Conservation (phyloP, 2,329 filamentous ascomycete genomes). For the Apiospora kogelbergensis region DNA sequence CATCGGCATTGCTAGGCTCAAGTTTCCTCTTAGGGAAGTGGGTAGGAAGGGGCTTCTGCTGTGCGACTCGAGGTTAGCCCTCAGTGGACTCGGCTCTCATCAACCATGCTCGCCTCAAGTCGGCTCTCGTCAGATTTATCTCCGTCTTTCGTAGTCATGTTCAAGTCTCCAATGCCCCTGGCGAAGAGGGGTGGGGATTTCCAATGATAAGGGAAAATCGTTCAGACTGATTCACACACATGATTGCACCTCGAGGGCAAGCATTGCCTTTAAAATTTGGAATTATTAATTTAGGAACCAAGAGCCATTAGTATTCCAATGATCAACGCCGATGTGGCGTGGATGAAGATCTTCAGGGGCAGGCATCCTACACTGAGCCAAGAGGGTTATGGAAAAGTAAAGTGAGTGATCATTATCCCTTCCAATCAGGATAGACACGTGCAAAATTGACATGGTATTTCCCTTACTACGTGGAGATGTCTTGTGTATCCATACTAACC, state of each 20-base stretch:
- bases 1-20: neutral
- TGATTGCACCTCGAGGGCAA: no score
- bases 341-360: neutral
- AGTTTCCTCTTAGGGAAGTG: neutral
- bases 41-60: neutral
- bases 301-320: neutral
- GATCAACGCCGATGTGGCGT: neutral
- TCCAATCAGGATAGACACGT: neutral
- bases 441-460: neutral
- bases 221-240: no score
- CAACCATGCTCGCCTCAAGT: neutral
- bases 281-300: no score
- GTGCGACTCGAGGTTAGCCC: neutral
- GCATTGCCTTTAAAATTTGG: no score
- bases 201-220: no score
- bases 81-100: neutral
- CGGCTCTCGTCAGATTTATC: no score
- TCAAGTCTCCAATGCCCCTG: no score
- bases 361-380: neutral
- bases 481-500: neutral
- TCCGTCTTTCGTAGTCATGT: no score
- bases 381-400: neutral
- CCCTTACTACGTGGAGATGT: neutral
- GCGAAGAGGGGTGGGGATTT: no score
- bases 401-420: neutral